A percentile compares a stretch with the other conserved stretches of the same genome.
phyloP scores from a whole-genome alignment of 2,329 filamentous ascomycete species.

The Pleomassaria siparia region DNA sequence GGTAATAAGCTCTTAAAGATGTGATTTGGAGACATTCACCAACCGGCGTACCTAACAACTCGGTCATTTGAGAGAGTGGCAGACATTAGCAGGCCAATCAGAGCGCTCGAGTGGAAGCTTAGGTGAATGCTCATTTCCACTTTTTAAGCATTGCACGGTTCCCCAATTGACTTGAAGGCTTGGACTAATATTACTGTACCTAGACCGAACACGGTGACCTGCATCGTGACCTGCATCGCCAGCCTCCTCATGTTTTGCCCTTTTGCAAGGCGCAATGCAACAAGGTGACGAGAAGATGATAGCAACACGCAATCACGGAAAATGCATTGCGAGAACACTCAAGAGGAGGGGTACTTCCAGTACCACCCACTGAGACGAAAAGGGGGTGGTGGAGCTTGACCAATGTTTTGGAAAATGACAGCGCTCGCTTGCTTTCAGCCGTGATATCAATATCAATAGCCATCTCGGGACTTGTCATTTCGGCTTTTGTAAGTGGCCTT shows the following conservation, averaged over 20 bases:
- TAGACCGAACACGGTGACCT: constrained; percentile 1
- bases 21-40: not conserved
- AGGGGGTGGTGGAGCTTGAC: not conserved
- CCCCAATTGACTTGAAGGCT: not conserved
- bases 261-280: constrained; percentile 2
- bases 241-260: constrained; percentile 5
- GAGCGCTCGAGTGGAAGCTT: not conserved
- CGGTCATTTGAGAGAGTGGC: constrained; percentile 24
- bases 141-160: constrained; percentile 32
- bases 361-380: not conserved
- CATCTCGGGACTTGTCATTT: not conserved
- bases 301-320: not conserved
- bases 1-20: not conserved
- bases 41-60: constrained; percentile 4
- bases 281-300: not conserved
- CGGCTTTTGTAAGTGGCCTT: no score
- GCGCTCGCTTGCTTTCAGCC: not conserved
- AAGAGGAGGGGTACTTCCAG: not conserved
- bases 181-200: no score
- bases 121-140: constrained; percentile 32
- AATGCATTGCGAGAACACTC: not conserved
- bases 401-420: not conserved
- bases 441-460: not conserved
- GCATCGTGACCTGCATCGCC: constrained; percentile 1
- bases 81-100: constrained; percentile 32